Base-by-base conservation (phyloP, 129 eudicot genomes). In the Rutidosis leptorrhynchoides region DNA sequence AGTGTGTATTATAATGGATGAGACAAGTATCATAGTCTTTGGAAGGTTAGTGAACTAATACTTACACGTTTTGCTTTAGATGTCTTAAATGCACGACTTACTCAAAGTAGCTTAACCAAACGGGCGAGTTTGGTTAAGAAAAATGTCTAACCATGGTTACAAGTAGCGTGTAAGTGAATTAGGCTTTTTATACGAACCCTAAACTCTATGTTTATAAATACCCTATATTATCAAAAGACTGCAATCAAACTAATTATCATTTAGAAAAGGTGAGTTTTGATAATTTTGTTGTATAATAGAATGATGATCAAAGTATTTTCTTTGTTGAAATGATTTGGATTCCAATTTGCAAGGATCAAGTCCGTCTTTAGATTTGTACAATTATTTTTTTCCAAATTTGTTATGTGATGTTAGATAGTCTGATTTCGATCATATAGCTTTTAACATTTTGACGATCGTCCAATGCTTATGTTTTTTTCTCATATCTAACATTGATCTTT, bases 401-500 rank as follows among this genome's bases (percentile, higher is more conserved):
- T 70, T 52, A 22, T 32, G 40, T 29, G 53, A 29, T 40, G n/a
- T 40, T 28, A 59, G 62, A 46, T 32, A 49, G n/a, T 71, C 22
- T 49, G 52, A 49, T 48, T n/a, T 29, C 3, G 54, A 33, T 65
- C 16, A 8, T 15, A 27, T 46, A 65, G 70, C 48, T 65, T 12
- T 42, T 59, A 46, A 48, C 17, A 67, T 48, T 71, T 60, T 35
- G 40, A n/a, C 24, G 16, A 48, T 71, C 68, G 21, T 49, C 26
- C 53, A 71, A 71, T 71, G 68, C 51, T 46, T 24, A 46, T 59
- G 24, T 59, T 71, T 25, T 59, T 61, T 29, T 1, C 12, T 42
- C 46, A 40, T 21, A 60, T 46, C 23, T 71, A 24, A 19, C 7
- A 30, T 52, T 52, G 29, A 60, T 71, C 25, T 68, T 17, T 33